Evolutionary conservation across 495 filamentous ascomycete species (phyloP).

Genomic region (Eremomyces bilateralis): DNA sequence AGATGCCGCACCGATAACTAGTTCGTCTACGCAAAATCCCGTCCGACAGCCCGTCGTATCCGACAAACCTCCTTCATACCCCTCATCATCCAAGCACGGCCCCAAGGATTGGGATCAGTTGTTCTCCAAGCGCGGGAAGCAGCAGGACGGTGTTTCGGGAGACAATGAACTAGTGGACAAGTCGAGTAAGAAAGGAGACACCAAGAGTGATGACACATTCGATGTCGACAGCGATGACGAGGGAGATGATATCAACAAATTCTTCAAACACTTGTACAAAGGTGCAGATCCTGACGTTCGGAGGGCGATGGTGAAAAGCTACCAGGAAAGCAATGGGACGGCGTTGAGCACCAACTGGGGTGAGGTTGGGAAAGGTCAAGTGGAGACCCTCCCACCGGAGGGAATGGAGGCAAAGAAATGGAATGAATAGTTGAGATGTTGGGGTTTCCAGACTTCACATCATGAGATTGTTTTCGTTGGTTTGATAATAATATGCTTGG

Average conservation of each 20-base stretch:
- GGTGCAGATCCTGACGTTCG: slow-evolving; percentile 56
- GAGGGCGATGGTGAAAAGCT: slow-evolving; percentile 96
- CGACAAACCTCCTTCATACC: slow-evolving; percentile 37
- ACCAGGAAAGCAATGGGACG: slow-evolving; percentile 78
- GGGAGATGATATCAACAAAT: slow-evolving; percentile 50
- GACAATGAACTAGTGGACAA: too few species aligned
- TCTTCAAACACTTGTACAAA: slow-evolving; percentile 85
- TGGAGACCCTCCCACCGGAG: slow-evolving; percentile 55
- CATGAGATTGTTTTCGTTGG: too few species aligned
- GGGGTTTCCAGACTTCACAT: too few species aligned
- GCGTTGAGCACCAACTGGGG: slow-evolving; percentile 83
- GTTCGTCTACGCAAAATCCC: slow-evolving; percentile 4
- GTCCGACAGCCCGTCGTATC: slow-evolving; percentile 4
- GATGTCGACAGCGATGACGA: slow-evolving; percentile 40
- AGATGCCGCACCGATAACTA: slow-evolving; percentile 1
- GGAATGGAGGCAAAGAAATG: slow-evolving; percentile 49
- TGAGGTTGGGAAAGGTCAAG: slow-evolving; percentile 52
- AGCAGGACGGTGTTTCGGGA: too few species aligned
- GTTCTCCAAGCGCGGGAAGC: slow-evolving; percentile 31
- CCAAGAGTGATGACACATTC: slow-evolving; percentile 11
- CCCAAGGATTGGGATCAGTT: slow-evolving; percentile 88
- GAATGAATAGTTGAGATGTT: slow-evolving; percentile 1
- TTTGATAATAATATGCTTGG: too few species aligned
- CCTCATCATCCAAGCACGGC: slow-evolving; percentile 67
- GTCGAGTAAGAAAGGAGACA: slow-evolving; percentile 20